Percentiles rank a stretch among this genome's conserved stretches.
Evolutionary conservation across 306 rosid species (phyloP).

Genomic region (Dalbergia oliveri): DNA sequence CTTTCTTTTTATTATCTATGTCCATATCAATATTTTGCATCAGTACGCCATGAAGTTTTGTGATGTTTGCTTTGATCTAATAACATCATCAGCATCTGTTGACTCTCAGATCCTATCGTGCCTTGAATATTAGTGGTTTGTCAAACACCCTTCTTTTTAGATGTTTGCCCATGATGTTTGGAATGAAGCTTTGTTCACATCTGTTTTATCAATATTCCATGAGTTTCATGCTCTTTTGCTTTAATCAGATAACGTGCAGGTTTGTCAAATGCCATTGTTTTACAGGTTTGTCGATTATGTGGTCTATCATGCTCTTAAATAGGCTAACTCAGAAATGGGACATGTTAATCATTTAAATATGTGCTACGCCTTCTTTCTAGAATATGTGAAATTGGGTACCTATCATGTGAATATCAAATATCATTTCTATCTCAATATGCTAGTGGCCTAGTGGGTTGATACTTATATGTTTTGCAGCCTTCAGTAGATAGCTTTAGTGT

Average conservation of each 20-base stretch:
- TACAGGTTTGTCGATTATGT: neutral
- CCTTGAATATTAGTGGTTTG: too few relatives aligned
- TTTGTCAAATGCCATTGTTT: neutral
- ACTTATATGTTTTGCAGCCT: slow-evolving; percentile 14
- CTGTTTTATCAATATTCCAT: too few relatives aligned
- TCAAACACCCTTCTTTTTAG: too few relatives aligned
- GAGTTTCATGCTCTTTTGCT: too few relatives aligned
- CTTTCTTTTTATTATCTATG: neutral
- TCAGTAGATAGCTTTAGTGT: slow-evolving; percentile 15
- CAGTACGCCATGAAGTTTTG: neutral
- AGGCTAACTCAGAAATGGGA: slow-evolving; percentile 15
- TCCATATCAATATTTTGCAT: neutral
- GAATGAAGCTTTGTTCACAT: too few relatives aligned
- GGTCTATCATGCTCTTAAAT: neutral
- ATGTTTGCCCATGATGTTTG: too few relatives aligned
- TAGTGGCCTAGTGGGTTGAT: slow-evolving; percentile 25
- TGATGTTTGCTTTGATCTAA: slow-evolving; percentile 1
- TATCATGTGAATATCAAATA: slow-evolving; percentile 29
- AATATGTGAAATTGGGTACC: slow-evolving; percentile 17
- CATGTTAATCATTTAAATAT: neutral
- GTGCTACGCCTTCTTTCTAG: slow-evolving; percentile 18
- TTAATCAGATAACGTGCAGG: too few relatives aligned
- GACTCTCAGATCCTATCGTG: neutral
- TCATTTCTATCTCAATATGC: slow-evolving; percentile 32
- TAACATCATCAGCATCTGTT: slow-evolving; percentile 10